These are phyloP conservation scores for Microthyrium microscopicum DNA, from an alignment of 2,329 filamentous ascomycete species.

Conservation along the genomic window DNA sequence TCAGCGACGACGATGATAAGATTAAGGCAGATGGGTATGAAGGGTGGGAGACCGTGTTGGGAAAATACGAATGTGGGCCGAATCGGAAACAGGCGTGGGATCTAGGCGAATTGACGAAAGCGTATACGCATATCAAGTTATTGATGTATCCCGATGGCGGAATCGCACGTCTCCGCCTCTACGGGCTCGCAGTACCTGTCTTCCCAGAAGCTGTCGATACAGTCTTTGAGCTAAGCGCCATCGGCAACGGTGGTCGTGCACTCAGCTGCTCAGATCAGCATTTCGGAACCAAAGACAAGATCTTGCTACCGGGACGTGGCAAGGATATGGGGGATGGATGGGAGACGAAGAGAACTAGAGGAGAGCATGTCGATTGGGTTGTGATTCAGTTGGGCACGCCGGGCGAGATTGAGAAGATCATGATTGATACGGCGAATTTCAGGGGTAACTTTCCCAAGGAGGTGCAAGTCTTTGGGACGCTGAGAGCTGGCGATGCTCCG, in stretches of 20 bases:
- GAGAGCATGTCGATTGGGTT: conserved; percentile 65
- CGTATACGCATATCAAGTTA: conserved; percentile 63
- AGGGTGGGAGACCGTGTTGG: conserved; percentile 54
- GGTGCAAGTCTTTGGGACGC: conserved; percentile 48
- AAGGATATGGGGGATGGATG: conserved; percentile 81
- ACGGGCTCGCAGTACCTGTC: conserved; percentile 58
- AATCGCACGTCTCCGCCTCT: conserved; percentile 65
- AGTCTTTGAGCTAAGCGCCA: conserved; percentile 60
- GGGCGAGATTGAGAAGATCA: conserved; percentile 46
- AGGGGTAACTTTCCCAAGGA: conserved; percentile 70
- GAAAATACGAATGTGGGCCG: conserved; percentile 55
- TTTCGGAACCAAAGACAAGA: conserved; percentile 66
- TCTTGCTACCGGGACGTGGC: conserved; percentile 61
- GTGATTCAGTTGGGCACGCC: conserved; percentile 56
- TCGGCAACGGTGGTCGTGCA: conserved; percentile 62
- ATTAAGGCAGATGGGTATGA: background rate
- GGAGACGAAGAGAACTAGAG: conserved; percentile 64
- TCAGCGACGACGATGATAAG: conserved; percentile 29
- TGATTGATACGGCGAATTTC: conserved; percentile 72
- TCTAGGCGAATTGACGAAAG: conserved; percentile 41
- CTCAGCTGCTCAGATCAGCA: conserved; percentile 68
- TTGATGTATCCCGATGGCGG: conserved; percentile 80
- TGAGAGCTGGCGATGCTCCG: conserved; percentile 37
- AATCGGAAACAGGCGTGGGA: conserved; percentile 59
- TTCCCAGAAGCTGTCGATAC: conserved; percentile 50